Conservation (phyloP, 768 basidiomycete genomes). For the Suillus americanus region DNA sequence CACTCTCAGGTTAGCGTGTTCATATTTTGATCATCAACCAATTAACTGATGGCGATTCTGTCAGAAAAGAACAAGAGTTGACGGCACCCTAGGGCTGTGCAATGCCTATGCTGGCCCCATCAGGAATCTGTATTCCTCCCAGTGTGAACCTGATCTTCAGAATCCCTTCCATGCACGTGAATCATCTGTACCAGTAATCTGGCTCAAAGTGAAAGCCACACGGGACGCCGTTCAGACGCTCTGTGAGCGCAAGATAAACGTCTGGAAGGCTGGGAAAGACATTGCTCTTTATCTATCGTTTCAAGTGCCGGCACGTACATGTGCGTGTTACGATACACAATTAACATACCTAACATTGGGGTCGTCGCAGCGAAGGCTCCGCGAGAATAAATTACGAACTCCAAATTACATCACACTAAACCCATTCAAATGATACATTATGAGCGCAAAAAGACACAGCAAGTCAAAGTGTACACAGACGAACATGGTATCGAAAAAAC, state of each 20-base stretch:
- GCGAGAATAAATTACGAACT: not conserved
- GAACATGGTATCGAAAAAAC: not conserved
- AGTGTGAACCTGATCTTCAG: slow-evolving; percentile 1
- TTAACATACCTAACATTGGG: not conserved
- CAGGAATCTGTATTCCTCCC: not conserved
- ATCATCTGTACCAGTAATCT: not conserved
- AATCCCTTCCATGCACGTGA: not conserved
- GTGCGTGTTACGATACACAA: not conserved
- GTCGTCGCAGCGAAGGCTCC: not conserved
- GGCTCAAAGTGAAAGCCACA: not conserved
- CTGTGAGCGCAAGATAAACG: not conserved
- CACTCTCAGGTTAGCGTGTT: not conserved
- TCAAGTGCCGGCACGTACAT: not conserved
- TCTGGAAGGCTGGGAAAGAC: not conserved
- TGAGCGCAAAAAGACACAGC: not conserved
- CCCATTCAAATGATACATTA: not conserved
- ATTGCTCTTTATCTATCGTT: not conserved
- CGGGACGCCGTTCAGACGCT: not conserved
- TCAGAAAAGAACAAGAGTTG: not conserved
- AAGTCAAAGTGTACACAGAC: not conserved
- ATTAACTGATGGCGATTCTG: not conserved
- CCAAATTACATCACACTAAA: not conserved
- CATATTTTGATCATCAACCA: not conserved
- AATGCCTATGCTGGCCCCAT: not conserved
- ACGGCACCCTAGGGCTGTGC: not conserved